These are phyloP conservation scores for Puya raimondii DNA, from an alignment of 176 grass and related monocot species.

Conservation along the genomic window DNA sequence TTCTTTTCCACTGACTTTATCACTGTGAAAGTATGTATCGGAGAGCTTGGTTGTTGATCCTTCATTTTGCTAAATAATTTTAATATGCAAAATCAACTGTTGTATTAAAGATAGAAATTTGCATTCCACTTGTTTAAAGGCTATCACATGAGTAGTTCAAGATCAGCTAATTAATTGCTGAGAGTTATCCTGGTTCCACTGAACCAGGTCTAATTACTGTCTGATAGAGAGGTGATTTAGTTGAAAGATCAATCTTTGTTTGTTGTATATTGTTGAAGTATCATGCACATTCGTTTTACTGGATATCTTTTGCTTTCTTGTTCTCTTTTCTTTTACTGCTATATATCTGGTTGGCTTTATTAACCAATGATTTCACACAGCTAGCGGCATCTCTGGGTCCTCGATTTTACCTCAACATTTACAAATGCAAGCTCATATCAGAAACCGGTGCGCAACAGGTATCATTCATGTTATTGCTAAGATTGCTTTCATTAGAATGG, in stretches of 20 bases:
- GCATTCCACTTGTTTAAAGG: too few relatives aligned
- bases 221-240: too few relatives aligned
- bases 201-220: too few relatives aligned
- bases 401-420: constrained; percentile 99
- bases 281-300: too few relatives aligned
- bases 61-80: too few relatives aligned
- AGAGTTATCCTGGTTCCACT: neutral
- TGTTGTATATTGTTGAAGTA: too few relatives aligned
- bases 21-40: too few relatives aligned
- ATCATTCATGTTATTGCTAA: constrained; percentile 11
- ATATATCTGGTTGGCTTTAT: neutral
- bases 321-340: neutral
- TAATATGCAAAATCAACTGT: too few relatives aligned
- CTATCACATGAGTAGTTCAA: neutral
- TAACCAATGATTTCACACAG: constrained; percentile 36
- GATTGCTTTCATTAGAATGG: constrained; percentile 19
- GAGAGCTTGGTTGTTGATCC: too few relatives aligned
- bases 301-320: neutral
- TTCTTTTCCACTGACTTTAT: too few relatives aligned
- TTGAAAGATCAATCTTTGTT: too few relatives aligned
- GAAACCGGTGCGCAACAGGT: constrained; percentile 99
- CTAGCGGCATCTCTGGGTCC: constrained; percentile 92
- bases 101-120: too few relatives aligned
- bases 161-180: neutral
- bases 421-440: constrained; percentile 98